Base-by-base conservation (phyloP, 768 basidiomycete species). In the Leccinum arenicola region DNA sequence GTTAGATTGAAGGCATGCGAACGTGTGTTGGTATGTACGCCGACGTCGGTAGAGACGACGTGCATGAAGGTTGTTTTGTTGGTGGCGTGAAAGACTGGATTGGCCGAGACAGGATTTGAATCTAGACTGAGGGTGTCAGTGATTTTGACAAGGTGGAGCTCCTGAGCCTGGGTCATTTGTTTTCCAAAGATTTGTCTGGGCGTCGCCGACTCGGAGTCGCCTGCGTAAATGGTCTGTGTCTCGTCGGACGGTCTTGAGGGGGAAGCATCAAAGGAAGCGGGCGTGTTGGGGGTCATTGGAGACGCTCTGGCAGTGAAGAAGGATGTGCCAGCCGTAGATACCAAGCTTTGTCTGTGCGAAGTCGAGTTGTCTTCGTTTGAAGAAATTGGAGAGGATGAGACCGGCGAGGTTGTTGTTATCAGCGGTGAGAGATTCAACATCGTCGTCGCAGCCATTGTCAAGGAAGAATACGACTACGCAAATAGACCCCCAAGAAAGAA, bases 121-220 rank as follows among this genome's bases (percentile, higher is more conserved):
- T 78, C 77, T 57, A 82, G 66, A 59, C 77, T 69, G 57, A 83
- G 75, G 12, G 68, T 66, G 66, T 86, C 82, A 31, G 82, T 79
- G 52, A 86, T 79, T 66, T 81, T 81, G 56, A 85, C 70, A 54
- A 85, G 76, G 63, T 83, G 84, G 15, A 84, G 69, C 60, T 84
- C 82, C 63, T 83, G 80, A 15, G 78, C 57, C 23, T 67, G 67
- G 17, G 59, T 47, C n/a, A 59, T 59, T 52, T 60, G 68, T 56
- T 64, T 72, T 0, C 68, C 67, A 33, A 75, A 66, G 14, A 65
- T 61, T 50, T 75, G 76, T 27, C 75, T 55, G 11, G 77, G 72
- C 33, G 77, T 78, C n/a, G 69, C 53, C 35, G 53, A 53, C 51
- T 62, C 64, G 8, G 60, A 31, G 29, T 64, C 64, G 52, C 31